phyloP scores from a whole-genome alignment of 1,284 basidiomycete species.

The Apiotrichum montevideense region DNA sequence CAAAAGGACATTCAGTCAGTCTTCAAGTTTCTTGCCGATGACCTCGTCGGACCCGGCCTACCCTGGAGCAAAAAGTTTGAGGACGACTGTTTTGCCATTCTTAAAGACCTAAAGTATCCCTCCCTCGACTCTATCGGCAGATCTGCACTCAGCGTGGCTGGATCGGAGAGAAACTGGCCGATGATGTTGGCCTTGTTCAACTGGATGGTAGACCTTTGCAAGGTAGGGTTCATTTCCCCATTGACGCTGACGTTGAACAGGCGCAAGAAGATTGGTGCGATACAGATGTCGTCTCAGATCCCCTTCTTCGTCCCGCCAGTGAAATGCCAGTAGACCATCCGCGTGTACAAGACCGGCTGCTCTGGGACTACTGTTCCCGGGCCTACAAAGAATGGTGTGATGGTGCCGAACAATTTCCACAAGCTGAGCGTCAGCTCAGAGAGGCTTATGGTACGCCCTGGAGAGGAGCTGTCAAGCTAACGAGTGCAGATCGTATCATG shows the following conservation, averaged over 20 bases:
- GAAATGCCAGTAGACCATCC: conserved; percentile 38
- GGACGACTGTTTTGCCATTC: conserved; percentile 64
- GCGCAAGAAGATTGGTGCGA: conserved; percentile 53
- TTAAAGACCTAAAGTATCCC: conserved; percentile 71
- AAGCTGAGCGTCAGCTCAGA: conserved; percentile 63
- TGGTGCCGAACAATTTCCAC: conserved; percentile 63
- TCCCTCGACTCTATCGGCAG: conserved; percentile 65
- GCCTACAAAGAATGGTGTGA: conserved; percentile 64
- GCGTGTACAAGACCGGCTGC: conserved; percentile 59
- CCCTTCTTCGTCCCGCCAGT: conserved; percentile 50
- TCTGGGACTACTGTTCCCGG: conserved; percentile 65
- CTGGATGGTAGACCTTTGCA: conserved; percentile 72
- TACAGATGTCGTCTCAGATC: conserved; percentile 65
- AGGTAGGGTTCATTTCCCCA: conserved; percentile 1
- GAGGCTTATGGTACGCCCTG: conserved; percentile 58
- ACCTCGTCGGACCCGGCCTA: conserved; percentile 63
- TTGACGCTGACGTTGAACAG: conserved; percentile 14
- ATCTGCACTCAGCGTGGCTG: conserved; percentile 76
- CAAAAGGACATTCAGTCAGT: conserved; percentile 74
- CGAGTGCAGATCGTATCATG: conserved; percentile 28
- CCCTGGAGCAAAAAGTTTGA: conserved; percentile 58
- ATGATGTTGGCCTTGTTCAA: conserved; percentile 70
- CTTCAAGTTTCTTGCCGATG: conserved; percentile 64
- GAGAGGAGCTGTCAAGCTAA: not conserved
- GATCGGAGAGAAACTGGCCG: conserved; percentile 78